A percentile compares a stretch with the other conserved stretches of the same genome.
These are phyloP conservation scores for Fusarium lyarnte DNA, from an alignment of 2,329 filamentous ascomycete genomes.

Conservation along the genomic window DNA sequence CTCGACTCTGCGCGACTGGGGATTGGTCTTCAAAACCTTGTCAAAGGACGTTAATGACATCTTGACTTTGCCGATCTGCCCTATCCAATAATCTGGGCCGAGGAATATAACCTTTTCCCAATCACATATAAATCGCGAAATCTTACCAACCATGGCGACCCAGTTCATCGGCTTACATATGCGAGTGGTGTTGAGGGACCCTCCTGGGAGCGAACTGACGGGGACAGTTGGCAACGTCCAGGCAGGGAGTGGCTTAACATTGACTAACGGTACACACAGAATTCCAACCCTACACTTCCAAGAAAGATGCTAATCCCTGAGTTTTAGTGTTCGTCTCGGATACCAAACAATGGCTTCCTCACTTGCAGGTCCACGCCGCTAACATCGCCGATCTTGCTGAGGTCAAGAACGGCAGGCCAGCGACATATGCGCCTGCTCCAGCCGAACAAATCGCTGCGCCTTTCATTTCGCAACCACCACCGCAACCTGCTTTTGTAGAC, in stretches of 20 bases:
- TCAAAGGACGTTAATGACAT: slow-evolving; percentile 36
- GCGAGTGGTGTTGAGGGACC: slow-evolving; percentile 74
- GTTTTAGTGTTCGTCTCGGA: slow-evolving; percentile 52
- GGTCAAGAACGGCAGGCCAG: slow-evolving; percentile 46
- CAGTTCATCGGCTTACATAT: slow-evolving; percentile 82
- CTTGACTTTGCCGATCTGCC: slow-evolving; percentile 22
- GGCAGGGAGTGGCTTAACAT: slow-evolving; percentile 72
- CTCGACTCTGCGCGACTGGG: slow-evolving; percentile 1
- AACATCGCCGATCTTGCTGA: slow-evolving; percentile 59
- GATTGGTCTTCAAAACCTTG: slow-evolving; percentile 1
- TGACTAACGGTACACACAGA: slow-evolving; percentile 73
- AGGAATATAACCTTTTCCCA: neutral
- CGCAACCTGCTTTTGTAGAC: slow-evolving; percentile 70
- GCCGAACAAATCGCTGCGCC: slow-evolving; percentile 41
- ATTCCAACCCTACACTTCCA: neutral
- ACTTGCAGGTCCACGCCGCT: slow-evolving; percentile 57
- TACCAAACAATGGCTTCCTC: slow-evolving; percentile 53
- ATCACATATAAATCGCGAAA: neutral
- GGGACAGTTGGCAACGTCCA: slow-evolving; percentile 76
- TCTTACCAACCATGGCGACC: slow-evolving; percentile 55
- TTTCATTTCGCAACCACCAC: slow-evolving; percentile 41
- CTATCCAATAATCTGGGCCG: slow-evolving; percentile 19
- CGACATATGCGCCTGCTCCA: slow-evolving; percentile 42
- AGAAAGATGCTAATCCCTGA: slow-evolving; percentile 8
- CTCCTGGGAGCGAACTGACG: slow-evolving; percentile 70